Percentiles rank a stretch among this genome's conserved stretches.
Evolutionary conservation across 2,329 filamentous ascomycete genomes (phyloP).

Genomic region (Aspergillus oerlinghausenensis): DNA sequence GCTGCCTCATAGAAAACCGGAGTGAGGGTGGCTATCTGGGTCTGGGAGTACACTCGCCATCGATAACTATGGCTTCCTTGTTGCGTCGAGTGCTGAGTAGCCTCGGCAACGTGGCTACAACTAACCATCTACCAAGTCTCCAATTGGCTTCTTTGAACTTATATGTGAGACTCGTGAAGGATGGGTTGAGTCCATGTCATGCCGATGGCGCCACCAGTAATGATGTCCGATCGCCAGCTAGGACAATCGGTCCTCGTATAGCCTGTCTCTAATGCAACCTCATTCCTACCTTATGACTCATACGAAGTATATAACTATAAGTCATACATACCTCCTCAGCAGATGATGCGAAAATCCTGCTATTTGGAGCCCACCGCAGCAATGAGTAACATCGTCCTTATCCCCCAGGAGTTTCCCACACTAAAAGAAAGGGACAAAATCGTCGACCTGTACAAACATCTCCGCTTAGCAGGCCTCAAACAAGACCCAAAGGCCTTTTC

Average conservation of each 20-base stretch:
- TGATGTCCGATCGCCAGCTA: not conserved
- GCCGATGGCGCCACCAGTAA: no score
- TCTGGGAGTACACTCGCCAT: no score
- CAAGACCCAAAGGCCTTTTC: slow-evolving; percentile 1
- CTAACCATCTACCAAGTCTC: not conserved
- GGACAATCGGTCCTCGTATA: not conserved
- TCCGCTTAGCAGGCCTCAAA: slow-evolving; percentile 4
- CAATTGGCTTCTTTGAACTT: not conserved
- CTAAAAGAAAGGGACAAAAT: not conserved
- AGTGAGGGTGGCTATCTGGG: not conserved
- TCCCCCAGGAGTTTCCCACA: not conserved
- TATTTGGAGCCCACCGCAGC: not conserved
- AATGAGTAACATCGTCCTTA: not conserved
- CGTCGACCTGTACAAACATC: not conserved
- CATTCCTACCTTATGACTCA: not conserved
- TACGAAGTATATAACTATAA: not conserved
- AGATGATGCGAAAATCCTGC: not conserved
- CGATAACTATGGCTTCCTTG: not conserved
- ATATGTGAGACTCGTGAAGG: not conserved
- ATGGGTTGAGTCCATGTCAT: not conserved
- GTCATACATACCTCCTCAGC: not conserved
- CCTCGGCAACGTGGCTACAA: not conserved
- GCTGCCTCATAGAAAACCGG: not conserved
- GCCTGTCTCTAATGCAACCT: no score
- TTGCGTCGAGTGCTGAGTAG: not conserved